These are phyloP conservation scores for Chondrus crispus DNA, from an alignment of 23 red algal genomes.

Conservation along the genomic window DNA sequence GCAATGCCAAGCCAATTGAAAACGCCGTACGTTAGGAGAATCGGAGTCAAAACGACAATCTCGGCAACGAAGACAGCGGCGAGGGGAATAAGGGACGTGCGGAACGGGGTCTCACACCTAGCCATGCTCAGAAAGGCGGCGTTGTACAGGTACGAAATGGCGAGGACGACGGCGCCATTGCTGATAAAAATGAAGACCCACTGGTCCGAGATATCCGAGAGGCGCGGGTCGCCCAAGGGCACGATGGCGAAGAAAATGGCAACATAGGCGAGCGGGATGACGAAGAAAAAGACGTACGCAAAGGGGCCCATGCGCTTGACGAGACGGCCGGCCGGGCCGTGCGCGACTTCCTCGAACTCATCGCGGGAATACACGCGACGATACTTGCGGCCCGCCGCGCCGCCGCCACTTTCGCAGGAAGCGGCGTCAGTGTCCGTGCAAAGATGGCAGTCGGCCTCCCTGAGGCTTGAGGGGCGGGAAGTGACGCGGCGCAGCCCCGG, in stretches of 20 bases:
- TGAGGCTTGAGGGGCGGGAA: too few species aligned
- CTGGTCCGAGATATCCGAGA: slow-evolving; percentile 35
- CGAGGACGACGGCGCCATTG: slow-evolving; percentile 36
- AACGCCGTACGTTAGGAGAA: slow-evolving; percentile 32
- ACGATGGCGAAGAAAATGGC: slow-evolving; percentile 62
- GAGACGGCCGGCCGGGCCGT: slow-evolving; percentile 45
- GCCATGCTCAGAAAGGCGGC: slow-evolving; percentile 44
- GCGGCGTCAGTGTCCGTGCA: too few species aligned
- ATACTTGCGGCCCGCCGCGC: background rate
- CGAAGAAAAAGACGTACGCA: slow-evolving; percentile 53
- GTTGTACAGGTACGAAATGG: slow-evolving; percentile 68
- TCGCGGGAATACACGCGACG: slow-evolving; percentile 8
- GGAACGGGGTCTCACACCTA: slow-evolving; percentile 43
- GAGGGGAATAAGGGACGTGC: slow-evolving; percentile 31
- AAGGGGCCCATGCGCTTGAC: slow-evolving; percentile 47
- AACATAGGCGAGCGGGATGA: slow-evolving; percentile 57
- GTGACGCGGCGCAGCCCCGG: too few species aligned
- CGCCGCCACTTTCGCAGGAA: too few species aligned
- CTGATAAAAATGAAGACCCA: slow-evolving; percentile 67
- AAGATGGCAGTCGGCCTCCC: too few species aligned
- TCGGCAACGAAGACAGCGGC: slow-evolving; percentile 49
- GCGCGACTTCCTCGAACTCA: slow-evolving; percentile 15
- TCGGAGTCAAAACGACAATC: slow-evolving; percentile 34
- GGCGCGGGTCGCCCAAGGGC: slow-evolving; percentile 49
- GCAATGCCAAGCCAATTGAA: slow-evolving; percentile 55